Conservation (phyloP, 2,329 filamentous ascomycete species). For the Akanthomyces muscarius region DNA sequence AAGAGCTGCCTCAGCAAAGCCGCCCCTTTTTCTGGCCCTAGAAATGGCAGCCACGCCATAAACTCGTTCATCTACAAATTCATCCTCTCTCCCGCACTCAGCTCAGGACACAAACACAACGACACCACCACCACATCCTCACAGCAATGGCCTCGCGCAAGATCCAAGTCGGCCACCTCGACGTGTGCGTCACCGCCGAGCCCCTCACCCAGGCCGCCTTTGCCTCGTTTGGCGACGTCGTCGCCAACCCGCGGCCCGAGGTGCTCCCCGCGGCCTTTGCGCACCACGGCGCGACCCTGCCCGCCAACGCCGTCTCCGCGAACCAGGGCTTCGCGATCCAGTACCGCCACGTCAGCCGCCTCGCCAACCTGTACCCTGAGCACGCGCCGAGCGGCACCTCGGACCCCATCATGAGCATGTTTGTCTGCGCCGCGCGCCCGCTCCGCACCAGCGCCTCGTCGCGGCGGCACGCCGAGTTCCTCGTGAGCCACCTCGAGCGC, state of each 20-base stretch:
- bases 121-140: neutral
- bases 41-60: neutral
- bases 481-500: slow-evolving; percentile 71
- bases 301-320: slow-evolving; percentile 52
- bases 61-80: neutral
- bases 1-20: neutral
- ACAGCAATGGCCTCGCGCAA: slow-evolving; percentile 3
- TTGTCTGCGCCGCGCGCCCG: slow-evolving; percentile 60
- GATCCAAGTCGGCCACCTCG: slow-evolving; percentile 19
- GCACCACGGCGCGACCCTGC: slow-evolving; percentile 34
- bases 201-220: slow-evolving; percentile 69
- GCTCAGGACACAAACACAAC: neutral
- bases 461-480: slow-evolving; percentile 43
- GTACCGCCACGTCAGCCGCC: slow-evolving; percentile 73
- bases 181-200: slow-evolving; percentile 48
- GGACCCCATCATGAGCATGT: slow-evolving; percentile 76
- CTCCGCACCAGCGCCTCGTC: slow-evolving; percentile 20
- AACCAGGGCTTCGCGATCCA: slow-evolving; percentile 91
- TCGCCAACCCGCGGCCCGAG: slow-evolving; percentile 65
- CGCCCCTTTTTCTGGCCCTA: too few relatives aligned
- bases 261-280: slow-evolving; percentile 47
- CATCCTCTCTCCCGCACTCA: neutral
- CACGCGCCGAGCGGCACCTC: slow-evolving; percentile 55
- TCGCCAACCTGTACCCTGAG: slow-evolving; percentile 63
- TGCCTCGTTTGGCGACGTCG: slow-evolving; percentile 75